A percentile compares a stretch with the other conserved stretches of the same genome.
These are phyloP conservation scores for Cladorrhinum sp. DNA, from an alignment of 2,329 filamentous ascomycete species.

Conservation along the genomic window DNA sequence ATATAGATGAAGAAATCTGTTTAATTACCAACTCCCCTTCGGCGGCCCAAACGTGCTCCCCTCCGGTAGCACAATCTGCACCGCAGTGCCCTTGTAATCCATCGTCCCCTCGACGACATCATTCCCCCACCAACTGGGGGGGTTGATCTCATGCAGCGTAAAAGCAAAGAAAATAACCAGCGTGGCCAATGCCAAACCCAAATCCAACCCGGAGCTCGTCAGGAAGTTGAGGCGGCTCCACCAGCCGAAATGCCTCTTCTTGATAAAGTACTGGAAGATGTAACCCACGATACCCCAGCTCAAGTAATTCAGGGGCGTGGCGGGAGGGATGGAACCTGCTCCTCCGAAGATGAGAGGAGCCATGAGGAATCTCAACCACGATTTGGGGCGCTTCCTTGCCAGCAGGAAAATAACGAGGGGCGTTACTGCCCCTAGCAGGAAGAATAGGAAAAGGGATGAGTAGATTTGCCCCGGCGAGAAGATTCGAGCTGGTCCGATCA, in stretches of 20 bases:
- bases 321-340: conserved; percentile 57
- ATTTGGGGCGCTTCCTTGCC: conserved; percentile 49
- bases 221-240: conserved; percentile 74
- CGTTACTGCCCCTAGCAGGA: conserved; percentile 51
- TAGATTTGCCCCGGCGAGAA: conserved; percentile 63
- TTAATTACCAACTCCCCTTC: conserved; percentile 43
- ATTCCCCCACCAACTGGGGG: conserved; percentile 71
- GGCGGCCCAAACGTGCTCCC: conserved; percentile 63
- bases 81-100: conserved; percentile 58
- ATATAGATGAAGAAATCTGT: no score
- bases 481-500: conserved; percentile 61
- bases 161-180: conserved; percentile 70
- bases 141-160: conserved; percentile 57
- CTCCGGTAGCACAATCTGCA: conserved; percentile 49
- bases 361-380: conserved; percentile 52
- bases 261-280: conserved; percentile 67
- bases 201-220: conserved; percentile 65
- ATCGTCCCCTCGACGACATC: conserved; percentile 55
- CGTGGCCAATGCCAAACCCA: conserved; percentile 64
- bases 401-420: conserved; percentile 52
- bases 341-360: conserved; percentile 63
- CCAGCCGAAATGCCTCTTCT: conserved; percentile 62
- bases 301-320: conserved; percentile 71
- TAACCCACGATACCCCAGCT: conserved; percentile 71
- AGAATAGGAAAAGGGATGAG: conserved; percentile 58